Conservation (phyloP, 768 basidiomycete species). For the Candolleomyces aberdarensis region DNA sequence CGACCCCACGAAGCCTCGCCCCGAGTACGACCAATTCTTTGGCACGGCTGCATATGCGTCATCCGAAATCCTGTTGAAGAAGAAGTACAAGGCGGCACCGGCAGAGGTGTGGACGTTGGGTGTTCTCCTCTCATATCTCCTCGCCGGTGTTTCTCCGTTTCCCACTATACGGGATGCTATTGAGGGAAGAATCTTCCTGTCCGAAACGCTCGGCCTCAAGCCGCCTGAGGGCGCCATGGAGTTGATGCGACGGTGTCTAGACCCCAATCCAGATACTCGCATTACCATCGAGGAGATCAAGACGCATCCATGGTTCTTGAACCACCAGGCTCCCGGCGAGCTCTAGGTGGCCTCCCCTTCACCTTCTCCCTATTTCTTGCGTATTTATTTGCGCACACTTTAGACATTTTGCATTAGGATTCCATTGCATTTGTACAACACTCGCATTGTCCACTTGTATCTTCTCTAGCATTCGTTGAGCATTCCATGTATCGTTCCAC, state of each 20-base stretch:
- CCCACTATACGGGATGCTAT: slow-evolving; percentile 81
- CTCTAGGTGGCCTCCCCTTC: neutral
- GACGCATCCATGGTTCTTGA: slow-evolving; percentile 74
- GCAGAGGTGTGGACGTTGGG: slow-evolving; percentile 97
- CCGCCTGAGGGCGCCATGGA: slow-evolving; percentile 51
- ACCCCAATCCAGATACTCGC: slow-evolving; percentile 76
- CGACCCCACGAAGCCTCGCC: slow-evolving; percentile 58
- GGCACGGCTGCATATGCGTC: slow-evolving; percentile 96
- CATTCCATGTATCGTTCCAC: too few relatives aligned
- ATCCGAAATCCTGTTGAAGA: slow-evolving; percentile 87
- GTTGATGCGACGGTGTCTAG: slow-evolving; percentile 75
- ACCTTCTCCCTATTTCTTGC: neutral
- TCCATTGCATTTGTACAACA: neutral
- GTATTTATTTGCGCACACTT: slow-evolving; percentile 1
- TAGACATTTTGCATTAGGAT: neutral
- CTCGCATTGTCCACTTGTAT: neutral
- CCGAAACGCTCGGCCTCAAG: slow-evolving; percentile 33
- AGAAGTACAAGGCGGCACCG: slow-evolving; percentile 87
- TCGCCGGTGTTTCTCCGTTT: slow-evolving; percentile 92
- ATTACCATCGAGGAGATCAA: slow-evolving; percentile 81
- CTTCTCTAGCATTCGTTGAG: neutral
- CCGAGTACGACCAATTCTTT: slow-evolving; percentile 77
- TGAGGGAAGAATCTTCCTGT: slow-evolving; percentile 57
- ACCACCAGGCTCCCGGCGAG: neutral
- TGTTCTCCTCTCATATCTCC: slow-evolving; percentile 89